These are phyloP conservation scores for Dipodascopsis tothii DNA, from an alignment of 805 yeast genomes.

Conservation along the genomic window DNA sequence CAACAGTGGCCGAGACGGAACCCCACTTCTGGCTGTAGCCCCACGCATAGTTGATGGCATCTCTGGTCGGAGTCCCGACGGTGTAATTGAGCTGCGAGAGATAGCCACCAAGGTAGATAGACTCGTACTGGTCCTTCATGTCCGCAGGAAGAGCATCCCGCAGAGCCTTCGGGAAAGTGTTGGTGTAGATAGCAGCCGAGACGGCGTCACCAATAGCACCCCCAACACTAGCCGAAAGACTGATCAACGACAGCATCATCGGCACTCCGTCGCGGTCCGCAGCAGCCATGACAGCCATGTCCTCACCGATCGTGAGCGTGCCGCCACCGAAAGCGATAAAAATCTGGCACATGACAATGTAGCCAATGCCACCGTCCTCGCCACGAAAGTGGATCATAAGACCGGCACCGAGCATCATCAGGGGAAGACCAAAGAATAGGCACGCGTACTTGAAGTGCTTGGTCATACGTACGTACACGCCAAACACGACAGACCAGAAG, in stretches of 20 bases:
- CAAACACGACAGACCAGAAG: slow-evolving; percentile 49
- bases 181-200: slow-evolving; percentile 56
- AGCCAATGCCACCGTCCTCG: slow-evolving; percentile 41
- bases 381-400: slow-evolving; percentile 45
- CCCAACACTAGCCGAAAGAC: slow-evolving; percentile 49
- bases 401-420: slow-evolving; percentile 53
- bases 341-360: slow-evolving; percentile 52
- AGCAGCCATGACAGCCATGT: slow-evolving; percentile 47
- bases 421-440: slow-evolving; percentile 45
- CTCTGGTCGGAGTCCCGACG: slow-evolving; percentile 1
- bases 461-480: slow-evolving; percentile 43
- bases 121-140: slow-evolving; percentile 4
- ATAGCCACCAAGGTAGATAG: slow-evolving; percentile 10
- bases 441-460: slow-evolving; percentile 37
- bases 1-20: background rate
- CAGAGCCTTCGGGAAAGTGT: slow-evolving; percentile 29
- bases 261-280: slow-evolving; percentile 54
- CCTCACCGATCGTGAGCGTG: slow-evolving; percentile 49
- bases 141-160: slow-evolving; percentile 27
- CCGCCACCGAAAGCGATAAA: slow-evolving; percentile 59
- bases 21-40: slow-evolving; percentile 1
- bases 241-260: slow-evolving; percentile 43
- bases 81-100: background rate
- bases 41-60: slow-evolving; percentile 4
- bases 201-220: slow-evolving; percentile 51